phyloP scores from a whole-genome alignment of 228 moss, liverwort and hornwort species.

The Sphagnum magellanicum region DNA sequence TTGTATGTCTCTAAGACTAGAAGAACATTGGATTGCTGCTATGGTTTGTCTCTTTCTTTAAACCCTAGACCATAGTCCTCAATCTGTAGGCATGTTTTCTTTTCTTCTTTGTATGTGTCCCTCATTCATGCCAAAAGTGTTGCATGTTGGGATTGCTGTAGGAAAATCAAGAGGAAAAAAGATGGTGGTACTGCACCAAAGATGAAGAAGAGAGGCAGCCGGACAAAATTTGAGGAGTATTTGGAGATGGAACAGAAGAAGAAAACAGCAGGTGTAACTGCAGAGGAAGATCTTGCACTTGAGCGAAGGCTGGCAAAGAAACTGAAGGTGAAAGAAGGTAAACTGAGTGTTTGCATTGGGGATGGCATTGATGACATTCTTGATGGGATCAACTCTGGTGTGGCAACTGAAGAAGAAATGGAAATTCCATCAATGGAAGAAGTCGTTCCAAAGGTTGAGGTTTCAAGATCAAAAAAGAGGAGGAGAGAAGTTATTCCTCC shows the following conservation, averaged over 20 bases:
- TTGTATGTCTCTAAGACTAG: no score
- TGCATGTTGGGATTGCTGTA: no score
- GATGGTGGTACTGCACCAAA: no score
- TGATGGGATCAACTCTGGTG: constrained; percentile 42
- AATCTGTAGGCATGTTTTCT: no score
- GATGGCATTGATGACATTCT: constrained; percentile 57
- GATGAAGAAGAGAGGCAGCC: constrained; percentile 19
- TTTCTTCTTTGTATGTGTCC: no score
- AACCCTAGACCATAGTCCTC: no score
- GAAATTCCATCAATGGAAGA: neutral
- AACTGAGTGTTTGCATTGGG: constrained; percentile 29
- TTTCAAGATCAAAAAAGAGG: constrained; percentile 1
- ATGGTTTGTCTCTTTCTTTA: no score
- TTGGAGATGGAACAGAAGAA: constrained; percentile 43
- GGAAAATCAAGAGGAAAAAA: no score
- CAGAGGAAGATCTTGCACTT: constrained; percentile 45
- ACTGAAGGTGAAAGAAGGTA: constrained; percentile 54
- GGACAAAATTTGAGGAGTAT: constrained; percentile 57
- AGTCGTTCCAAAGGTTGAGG: neutral
- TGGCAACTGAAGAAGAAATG: constrained; percentile 16
- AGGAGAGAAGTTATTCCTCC: neutral
- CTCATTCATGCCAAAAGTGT: no score
- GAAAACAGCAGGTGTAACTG: constrained; percentile 15
- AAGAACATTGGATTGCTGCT: no score
- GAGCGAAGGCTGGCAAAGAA: constrained; percentile 57